Conservation (phyloP, 2,329 filamentous ascomycete genomes). For the Xylaria arbuscula region DNA sequence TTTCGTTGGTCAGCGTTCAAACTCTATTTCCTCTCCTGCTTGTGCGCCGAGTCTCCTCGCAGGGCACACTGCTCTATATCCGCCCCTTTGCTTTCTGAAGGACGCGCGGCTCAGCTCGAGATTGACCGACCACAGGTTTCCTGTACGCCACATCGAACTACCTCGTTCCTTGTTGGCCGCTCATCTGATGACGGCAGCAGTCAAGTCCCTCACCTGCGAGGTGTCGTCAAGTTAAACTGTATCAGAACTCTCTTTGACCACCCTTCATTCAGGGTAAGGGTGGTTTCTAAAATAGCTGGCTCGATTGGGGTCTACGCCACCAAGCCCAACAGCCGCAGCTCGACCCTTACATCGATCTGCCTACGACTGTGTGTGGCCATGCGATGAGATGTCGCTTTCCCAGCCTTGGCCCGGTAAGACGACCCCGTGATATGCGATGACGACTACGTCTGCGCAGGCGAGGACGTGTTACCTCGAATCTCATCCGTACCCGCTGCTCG, state of each 20-base stretch:
- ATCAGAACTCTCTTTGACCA: conserved; percentile 13
- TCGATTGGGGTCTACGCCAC: neutral
- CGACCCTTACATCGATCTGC: conserved; percentile 9
- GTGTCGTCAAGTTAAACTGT: conserved; percentile 15
- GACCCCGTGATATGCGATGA: conserved; percentile 31
- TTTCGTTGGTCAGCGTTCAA: conserved; percentile 34
- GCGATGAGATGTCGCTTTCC: conserved; percentile 11
- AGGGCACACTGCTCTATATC: conserved; percentile 12
- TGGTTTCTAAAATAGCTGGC: neutral
- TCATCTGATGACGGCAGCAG: conserved; percentile 19
- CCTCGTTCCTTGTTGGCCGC: conserved; percentile 26
- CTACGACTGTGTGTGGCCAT: conserved; percentile 16
- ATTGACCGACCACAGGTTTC: neutral
- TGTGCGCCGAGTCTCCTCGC: conserved; percentile 12
- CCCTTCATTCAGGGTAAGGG: conserved; percentile 7
- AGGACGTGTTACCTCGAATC: neutral
- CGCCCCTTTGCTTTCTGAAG: neutral
- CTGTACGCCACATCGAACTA: conserved; percentile 13
- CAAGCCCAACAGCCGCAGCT: neutral
- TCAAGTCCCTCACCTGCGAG: neutral
- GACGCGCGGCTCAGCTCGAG: conserved; percentile 36
- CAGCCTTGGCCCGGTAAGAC: conserved; percentile 16
- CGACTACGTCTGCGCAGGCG: conserved; percentile 35
- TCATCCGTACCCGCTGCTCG: conserved; percentile 9
- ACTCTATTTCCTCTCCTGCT: conserved; percentile 32